Percentiles rank a stretch among this genome's conserved stretches.
These are phyloP conservation scores for Brassica balearica DNA, from an alignment of 441 rosid species.

Conservation along the genomic window DNA sequence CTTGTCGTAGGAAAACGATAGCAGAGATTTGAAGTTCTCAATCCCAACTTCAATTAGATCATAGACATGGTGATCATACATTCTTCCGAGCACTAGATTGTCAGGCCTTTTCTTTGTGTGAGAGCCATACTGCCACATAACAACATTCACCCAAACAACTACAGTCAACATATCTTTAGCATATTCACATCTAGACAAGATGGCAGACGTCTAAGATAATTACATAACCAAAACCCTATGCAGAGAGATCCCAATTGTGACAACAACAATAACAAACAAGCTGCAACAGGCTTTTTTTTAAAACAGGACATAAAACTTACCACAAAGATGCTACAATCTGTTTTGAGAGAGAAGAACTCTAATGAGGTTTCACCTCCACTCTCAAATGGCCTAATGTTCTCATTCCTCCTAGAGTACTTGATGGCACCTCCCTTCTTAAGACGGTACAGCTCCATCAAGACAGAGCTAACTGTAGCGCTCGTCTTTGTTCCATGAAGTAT, in stretches of 20 bases:
- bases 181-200: neutral
- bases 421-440: slow-evolving; percentile 78
- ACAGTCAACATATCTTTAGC: neutral
- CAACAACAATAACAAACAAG: neutral
- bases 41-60: slow-evolving; percentile 94
- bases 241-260: neutral
- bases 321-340: slow-evolving; percentile 92
- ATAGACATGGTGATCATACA: slow-evolving; percentile 78
- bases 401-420: slow-evolving; percentile 87
- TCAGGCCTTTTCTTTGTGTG: slow-evolving; percentile 91
- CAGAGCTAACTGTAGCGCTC: slow-evolving; percentile 65
- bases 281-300: no score
- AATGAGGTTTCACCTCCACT: slow-evolving; percentile 89
- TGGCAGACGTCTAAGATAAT: neutral
- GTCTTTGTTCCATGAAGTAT: slow-evolving; percentile 90
- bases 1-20: slow-evolving; percentile 72
- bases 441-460: slow-evolving; percentile 71
- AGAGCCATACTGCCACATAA: slow-evolving; percentile 73
- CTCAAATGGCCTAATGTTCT: slow-evolving; percentile 91
- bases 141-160: slow-evolving; percentile 17
- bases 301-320: slow-evolving; percentile 49
- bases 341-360: slow-evolving; percentile 90
- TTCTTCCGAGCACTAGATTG: slow-evolving; percentile 89
- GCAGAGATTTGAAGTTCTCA: slow-evolving; percentile 77
- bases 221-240: neutral